phyloP scores from a whole-genome alignment of 495 filamentous ascomycete species.

The Cenococcum geophilum region DNA sequence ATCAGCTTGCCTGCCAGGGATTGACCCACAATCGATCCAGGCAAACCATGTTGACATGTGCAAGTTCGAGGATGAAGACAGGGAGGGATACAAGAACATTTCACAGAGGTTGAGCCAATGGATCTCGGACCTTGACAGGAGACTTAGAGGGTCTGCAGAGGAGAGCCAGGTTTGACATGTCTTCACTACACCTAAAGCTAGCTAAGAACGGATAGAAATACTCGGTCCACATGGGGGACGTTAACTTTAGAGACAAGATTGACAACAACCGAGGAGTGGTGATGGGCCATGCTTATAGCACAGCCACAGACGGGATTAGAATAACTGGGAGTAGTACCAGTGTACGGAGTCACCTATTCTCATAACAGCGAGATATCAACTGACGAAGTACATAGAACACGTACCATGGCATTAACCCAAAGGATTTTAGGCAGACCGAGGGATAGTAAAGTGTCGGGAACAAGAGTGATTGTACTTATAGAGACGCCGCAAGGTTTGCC shows the following conservation, averaged over 20 bases:
- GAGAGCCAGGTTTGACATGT: slow-evolving; percentile 10
- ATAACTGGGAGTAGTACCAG: slow-evolving; percentile 12
- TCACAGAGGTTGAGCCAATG: slow-evolving; percentile 14
- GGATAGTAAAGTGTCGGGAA: slow-evolving; percentile 4
- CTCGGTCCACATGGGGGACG: slow-evolving; percentile 13
- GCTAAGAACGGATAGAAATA: slow-evolving; percentile 9
- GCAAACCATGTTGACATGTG: slow-evolving; percentile 15
- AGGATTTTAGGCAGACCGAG: neutral
- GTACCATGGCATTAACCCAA: slow-evolving; percentile 12
- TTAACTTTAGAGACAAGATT: slow-evolving; percentile 14
- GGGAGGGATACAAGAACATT: slow-evolving; percentile 10
- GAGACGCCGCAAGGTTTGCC: neutral
- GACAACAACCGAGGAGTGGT: slow-evolving; percentile 14
- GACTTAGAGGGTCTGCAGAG: slow-evolving; percentile 1
- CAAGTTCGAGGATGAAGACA: slow-evolving; percentile 14
- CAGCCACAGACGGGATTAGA: slow-evolving; percentile 13
- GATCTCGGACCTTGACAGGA: slow-evolving; percentile 13
- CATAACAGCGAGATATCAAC: slow-evolving; percentile 3
- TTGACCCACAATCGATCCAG: slow-evolving; percentile 10
- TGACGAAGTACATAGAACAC: slow-evolving; percentile 9
- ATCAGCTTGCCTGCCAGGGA: slow-evolving; percentile 11
- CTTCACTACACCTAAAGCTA: slow-evolving; percentile 8
- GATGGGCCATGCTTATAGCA: slow-evolving; percentile 14
- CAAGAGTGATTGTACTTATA: neutral
- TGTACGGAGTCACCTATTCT: slow-evolving; percentile 8